Evolutionary conservation across 768 basidiomycete species (phyloP).

Genomic region (Leccinum obscurum): DNA sequence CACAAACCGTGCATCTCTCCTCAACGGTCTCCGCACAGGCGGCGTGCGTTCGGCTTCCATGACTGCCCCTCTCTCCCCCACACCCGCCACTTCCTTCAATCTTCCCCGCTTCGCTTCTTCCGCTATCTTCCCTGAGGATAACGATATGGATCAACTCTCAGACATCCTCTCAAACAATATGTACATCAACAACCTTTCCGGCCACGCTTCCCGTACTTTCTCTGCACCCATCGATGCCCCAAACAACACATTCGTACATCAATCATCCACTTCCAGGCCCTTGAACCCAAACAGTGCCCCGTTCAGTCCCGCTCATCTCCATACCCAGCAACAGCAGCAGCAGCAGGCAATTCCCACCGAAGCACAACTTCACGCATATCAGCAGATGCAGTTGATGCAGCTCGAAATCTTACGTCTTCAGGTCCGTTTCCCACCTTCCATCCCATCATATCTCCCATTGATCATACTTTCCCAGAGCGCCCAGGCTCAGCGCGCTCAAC

Average conservation of each 20-base stretch:
- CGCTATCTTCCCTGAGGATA: slow-evolving; percentile 49
- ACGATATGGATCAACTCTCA: slow-evolving; percentile 59
- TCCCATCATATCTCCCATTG: slow-evolving; percentile 8
- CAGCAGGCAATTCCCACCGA: slow-evolving; percentile 38
- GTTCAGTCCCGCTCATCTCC: slow-evolving; percentile 44
- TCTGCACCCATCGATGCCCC: slow-evolving; percentile 72
- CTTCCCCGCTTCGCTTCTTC: slow-evolving; percentile 52
- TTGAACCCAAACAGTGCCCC: slow-evolving; percentile 52
- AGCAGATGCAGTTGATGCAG: slow-evolving; percentile 80
- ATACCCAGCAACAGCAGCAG: slow-evolving; percentile 33
- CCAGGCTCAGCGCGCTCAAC: slow-evolving; percentile 59
- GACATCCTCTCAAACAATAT: slow-evolving; percentile 55
- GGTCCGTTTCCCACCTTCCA: slow-evolving; percentile 41
- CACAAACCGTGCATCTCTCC: slow-evolving; percentile 75
- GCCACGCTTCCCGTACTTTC: slow-evolving; percentile 49
- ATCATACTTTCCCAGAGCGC: slow-evolving; percentile 46
- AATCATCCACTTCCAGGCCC: slow-evolving; percentile 55
- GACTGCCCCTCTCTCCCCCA: slow-evolving; percentile 64
- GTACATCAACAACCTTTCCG: slow-evolving; percentile 44
- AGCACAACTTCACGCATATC: slow-evolving; percentile 62
- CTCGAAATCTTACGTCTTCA: slow-evolving; percentile 80
- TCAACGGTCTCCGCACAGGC: slow-evolving; percentile 86
- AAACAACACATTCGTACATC: slow-evolving; percentile 65
- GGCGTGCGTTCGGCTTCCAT: slow-evolving; percentile 78
- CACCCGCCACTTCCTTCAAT: slow-evolving; percentile 61